Evolutionary conservation across 306 rosid species (phyloP).

Genomic region (Luffa acutangula): DNA sequence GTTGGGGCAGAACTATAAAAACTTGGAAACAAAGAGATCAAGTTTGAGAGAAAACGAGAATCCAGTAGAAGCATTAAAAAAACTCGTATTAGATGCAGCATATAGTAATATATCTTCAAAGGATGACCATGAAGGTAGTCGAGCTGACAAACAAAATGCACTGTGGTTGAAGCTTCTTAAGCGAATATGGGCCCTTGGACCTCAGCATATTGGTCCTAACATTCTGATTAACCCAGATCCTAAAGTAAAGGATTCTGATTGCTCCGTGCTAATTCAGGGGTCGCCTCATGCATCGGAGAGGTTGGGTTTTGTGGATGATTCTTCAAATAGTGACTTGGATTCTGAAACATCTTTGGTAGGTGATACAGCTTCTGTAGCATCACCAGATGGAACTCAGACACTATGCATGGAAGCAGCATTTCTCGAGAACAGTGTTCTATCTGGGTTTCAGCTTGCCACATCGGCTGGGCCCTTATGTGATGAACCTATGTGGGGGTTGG

Average conservation of each 20-base stretch:
- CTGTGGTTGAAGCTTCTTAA: slow-evolving; percentile 69
- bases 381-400: slow-evolving; percentile 27
- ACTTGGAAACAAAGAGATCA: slow-evolving; percentile 34
- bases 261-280: slow-evolving; percentile 47
- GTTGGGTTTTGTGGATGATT: slow-evolving; percentile 45
- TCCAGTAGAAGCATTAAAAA: slow-evolving; percentile 38
- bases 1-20: slow-evolving; percentile 33
- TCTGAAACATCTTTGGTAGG: not conserved
- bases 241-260: slow-evolving; percentile 25
- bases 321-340: slow-evolving; percentile 13
- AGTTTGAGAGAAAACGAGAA: slow-evolving; percentile 27
- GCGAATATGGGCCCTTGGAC: slow-evolving; percentile 87
- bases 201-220: slow-evolving; percentile 67
- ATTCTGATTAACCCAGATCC: slow-evolving; percentile 53
- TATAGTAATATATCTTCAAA: slow-evolving; percentile 39
- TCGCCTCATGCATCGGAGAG: slow-evolving; percentile 39
- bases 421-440: slow-evolving; percentile 61
- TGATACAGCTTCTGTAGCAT: slow-evolving; percentile 21
- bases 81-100: slow-evolving; percentile 57
- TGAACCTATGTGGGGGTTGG: slow-evolving; percentile 90
- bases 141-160: slow-evolving; percentile 39
- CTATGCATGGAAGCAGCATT: slow-evolving; percentile 45
- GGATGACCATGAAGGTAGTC: slow-evolving; percentile 43
- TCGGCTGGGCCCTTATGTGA: slow-evolving; percentile 94
- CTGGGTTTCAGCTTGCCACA: slow-evolving; percentile 79